Percentiles rank a stretch among this genome's conserved stretches.
These are phyloP conservation scores for Aspergillus floridensis DNA, from an alignment of 2,329 filamentous ascomycete species.

Conservation along the genomic window DNA sequence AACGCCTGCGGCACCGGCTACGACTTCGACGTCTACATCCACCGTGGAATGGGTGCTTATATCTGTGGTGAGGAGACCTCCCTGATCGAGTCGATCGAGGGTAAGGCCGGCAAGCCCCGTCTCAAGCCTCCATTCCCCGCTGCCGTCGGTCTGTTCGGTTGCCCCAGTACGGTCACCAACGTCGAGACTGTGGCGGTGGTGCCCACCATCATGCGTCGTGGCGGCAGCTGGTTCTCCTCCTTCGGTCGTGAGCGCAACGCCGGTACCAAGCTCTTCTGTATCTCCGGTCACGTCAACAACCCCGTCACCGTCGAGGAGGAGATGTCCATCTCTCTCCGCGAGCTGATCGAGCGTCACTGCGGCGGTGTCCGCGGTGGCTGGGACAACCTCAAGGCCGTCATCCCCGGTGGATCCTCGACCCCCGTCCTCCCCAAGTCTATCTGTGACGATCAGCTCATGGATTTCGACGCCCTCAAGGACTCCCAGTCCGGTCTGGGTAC, in stretches of 20 bases:
- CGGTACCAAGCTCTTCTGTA: slow-evolving; percentile 97
- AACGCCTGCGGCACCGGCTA: slow-evolving; percentile 96
- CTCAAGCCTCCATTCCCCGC: slow-evolving; percentile 98
- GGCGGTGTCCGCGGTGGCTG: slow-evolving; percentile 94
- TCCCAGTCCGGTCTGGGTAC: slow-evolving; percentile 96
- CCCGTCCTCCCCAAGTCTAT: slow-evolving; percentile 86
- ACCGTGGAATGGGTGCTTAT: slow-evolving; percentile 96
- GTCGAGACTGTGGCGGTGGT: slow-evolving; percentile 96
- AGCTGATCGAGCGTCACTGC: slow-evolving; percentile 97
- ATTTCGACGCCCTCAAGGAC: slow-evolving; percentile 98
- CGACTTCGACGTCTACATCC: slow-evolving; percentile 95
- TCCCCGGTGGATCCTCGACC: slow-evolving; percentile 94
- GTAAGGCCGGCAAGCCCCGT: slow-evolving; percentile 97
- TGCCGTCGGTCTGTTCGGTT: slow-evolving; percentile 94
- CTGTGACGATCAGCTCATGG: slow-evolving; percentile 96
- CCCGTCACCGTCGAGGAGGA: slow-evolving; percentile 97
- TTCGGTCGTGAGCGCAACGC: slow-evolving; percentile 96
- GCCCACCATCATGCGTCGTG: slow-evolving; percentile 91
- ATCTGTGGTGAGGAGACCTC: slow-evolving; percentile 98
- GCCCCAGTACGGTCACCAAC: slow-evolving; percentile 95
- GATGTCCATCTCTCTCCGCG: slow-evolving; percentile 94
- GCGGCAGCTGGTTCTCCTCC: slow-evolving; percentile 84
- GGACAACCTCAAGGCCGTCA: slow-evolving; percentile 95
- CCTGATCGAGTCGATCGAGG: slow-evolving; percentile 95
- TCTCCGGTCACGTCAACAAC: slow-evolving; percentile 98